Conservation (phyloP, 139 green algal species). For the Coccomyxa sp. region DNA sequence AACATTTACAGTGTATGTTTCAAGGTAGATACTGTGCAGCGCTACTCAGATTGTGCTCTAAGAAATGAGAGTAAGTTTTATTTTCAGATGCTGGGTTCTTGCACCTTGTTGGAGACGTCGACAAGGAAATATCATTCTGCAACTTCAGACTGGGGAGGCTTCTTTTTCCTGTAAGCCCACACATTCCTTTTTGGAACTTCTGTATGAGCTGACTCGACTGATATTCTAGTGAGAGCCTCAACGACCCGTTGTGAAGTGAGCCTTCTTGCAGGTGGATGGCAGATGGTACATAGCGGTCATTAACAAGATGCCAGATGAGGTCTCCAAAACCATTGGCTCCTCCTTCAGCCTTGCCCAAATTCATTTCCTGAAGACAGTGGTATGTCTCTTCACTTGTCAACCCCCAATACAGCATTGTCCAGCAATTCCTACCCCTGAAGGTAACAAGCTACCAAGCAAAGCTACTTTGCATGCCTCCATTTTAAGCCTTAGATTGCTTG, state of each 20-base stretch:
- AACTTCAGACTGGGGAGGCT: neutral
- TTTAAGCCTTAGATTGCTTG: too few relatives aligned
- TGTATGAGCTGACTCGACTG: neutral
- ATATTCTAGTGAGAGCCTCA: neutral
- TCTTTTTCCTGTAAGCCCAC: neutral
- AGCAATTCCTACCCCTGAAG: neutral
- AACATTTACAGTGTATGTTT: too few relatives aligned
- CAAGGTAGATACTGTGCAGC: too few relatives aligned
- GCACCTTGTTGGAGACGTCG: neutral
- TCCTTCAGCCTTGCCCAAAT: neutral
- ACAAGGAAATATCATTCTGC: neutral
- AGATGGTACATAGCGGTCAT: neutral
- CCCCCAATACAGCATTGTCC: neutral
- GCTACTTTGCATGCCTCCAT: too few relatives aligned
- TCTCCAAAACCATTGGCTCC: neutral
- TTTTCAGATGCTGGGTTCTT: neutral
- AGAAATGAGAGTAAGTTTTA: neutral
- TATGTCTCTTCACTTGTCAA: neutral
- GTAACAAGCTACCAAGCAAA: neutral
- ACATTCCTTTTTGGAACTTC: neutral
- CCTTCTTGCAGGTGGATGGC: neutral
- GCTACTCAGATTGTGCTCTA: neutral
- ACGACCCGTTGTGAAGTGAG: neutral
- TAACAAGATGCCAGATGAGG: neutral
- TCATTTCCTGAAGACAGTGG: neutral